A percentile compares a stretch with the other conserved stretches of the same genome.
These are phyloP conservation scores for Pseudofabraea citricarpa DNA, from an alignment of 2,329 filamentous ascomycete genomes.

Conservation along the genomic window DNA sequence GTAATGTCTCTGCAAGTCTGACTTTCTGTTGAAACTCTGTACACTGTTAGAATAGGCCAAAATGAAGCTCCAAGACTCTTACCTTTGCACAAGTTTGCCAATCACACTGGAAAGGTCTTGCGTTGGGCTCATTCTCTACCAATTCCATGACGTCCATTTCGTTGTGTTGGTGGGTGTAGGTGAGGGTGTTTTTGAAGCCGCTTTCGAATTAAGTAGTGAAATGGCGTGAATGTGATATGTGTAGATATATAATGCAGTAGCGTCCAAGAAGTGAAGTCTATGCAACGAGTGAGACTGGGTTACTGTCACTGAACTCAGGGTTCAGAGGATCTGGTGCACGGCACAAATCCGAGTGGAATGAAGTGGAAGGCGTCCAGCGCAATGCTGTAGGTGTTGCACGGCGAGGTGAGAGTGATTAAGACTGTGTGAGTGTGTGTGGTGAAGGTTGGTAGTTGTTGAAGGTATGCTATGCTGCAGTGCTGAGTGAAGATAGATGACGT, in stretches of 20 bases:
- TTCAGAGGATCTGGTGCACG: too few species aligned
- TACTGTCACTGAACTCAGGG: too few species aligned
- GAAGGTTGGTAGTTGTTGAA: background rate
- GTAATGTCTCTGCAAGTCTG: conserved; percentile 65
- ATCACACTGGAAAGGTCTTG: conserved; percentile 59
- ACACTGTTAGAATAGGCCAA: conserved; percentile 2
- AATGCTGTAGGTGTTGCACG: too few species aligned
- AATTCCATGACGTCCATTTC: conserved; percentile 61
- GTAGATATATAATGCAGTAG: too few species aligned
- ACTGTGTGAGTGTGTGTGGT: background rate
- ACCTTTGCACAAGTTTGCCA: conserved; percentile 61
- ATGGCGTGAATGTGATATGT: too few species aligned
- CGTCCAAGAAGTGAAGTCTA: too few species aligned
- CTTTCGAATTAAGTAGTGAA: too few species aligned
- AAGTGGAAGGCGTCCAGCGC: too few species aligned
- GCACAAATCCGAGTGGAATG: too few species aligned
- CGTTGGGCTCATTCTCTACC: conserved; percentile 57
- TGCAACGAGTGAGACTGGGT: too few species aligned
- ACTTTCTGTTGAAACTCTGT: conserved; percentile 69
- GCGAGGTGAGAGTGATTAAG: background rate
- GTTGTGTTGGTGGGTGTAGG: background rate
- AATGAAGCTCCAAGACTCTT: conserved; percentile 15
- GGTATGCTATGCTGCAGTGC: too few species aligned
- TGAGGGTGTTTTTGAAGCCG: too few species aligned
- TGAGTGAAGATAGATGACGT: conserved; percentile 4